phyloP scores from a whole-genome alignment of 176 grass and related monocot species.

The Oryza meridionalis region DNA sequence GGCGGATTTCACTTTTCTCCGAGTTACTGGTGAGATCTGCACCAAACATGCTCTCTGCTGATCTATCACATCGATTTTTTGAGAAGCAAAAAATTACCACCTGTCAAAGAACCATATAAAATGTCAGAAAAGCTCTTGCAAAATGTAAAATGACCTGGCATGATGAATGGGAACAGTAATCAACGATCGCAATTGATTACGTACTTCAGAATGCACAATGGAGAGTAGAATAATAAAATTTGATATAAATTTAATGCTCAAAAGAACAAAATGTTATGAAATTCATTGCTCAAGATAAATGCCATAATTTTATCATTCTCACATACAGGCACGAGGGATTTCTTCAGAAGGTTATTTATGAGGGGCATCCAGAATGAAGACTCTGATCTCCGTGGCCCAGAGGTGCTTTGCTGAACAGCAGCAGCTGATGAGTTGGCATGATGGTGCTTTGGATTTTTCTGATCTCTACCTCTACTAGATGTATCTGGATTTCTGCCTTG shows the following conservation, averaged over 20 bases:
- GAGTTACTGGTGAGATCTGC: constrained; percentile 83
- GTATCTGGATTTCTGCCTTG: constrained; percentile 65
- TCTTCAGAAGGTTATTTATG: constrained; percentile 89
- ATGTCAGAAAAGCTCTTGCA: constrained; percentile 18
- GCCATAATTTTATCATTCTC: constrained; percentile 31
- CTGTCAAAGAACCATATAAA: constrained; percentile 49
- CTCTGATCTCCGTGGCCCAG: constrained; percentile 73
- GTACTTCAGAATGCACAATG: constrained; percentile 33
- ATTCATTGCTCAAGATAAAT: constrained; percentile 23
- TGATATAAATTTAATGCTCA: constrained; percentile 6
- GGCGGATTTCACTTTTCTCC: constrained; percentile 96
- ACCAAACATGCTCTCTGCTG: constrained; percentile 83
- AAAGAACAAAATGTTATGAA: constrained; percentile 20
- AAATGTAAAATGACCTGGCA: constrained; percentile 35
- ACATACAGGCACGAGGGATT: constrained; percentile 89
- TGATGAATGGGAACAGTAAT: constrained; percentile 12
- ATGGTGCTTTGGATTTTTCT: constrained; percentile 74
- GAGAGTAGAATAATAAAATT: constrained; percentile 18
- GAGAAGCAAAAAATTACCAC: constrained; percentile 99
- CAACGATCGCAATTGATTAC: constrained; percentile 11
- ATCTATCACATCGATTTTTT: constrained; percentile 92
- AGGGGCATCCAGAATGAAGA: constrained; percentile 79
- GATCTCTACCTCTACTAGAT: constrained; percentile 63
- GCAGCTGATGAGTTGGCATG: constrained; percentile 45
- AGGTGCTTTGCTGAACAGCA: constrained; percentile 57